These are phyloP conservation scores for Achaetomium macrosporum DNA, from an alignment of 2,329 filamentous ascomycete species.

Conservation along the genomic window DNA sequence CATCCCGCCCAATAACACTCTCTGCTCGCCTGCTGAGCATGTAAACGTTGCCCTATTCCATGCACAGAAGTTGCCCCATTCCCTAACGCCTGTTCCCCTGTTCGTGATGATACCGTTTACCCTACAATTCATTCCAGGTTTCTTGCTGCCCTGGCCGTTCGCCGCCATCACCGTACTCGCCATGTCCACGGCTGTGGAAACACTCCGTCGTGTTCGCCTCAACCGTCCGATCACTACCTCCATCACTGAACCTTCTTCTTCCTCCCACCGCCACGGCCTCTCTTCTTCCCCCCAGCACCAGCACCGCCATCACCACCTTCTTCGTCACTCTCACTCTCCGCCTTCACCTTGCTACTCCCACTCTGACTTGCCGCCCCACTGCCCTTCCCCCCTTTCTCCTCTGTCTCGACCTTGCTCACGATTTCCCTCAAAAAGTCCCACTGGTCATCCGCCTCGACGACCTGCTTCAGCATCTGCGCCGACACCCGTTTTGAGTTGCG, in stretches of 20 bases:
- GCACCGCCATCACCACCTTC: slow-evolving; percentile 29
- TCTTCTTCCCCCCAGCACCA: slow-evolving; percentile 43
- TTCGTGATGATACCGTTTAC: too few species aligned
- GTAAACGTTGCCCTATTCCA: too few species aligned
- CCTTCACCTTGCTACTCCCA: slow-evolving; percentile 32
- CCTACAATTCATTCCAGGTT: too few species aligned
- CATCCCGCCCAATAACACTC: too few species aligned
- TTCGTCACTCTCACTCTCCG: slow-evolving; percentile 44
- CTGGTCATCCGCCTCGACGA: slow-evolving; percentile 80
- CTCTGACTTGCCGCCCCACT: slow-evolving; percentile 17
- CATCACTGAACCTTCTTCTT: slow-evolving; percentile 24
- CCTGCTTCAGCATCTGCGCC: slow-evolving; percentile 84
- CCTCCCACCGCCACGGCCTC: slow-evolving; percentile 19
- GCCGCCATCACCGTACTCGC: not conserved
- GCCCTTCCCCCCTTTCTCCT: slow-evolving; percentile 39
- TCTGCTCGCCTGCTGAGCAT: too few species aligned
- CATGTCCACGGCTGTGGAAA: not conserved
- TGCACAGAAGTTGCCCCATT: too few species aligned
- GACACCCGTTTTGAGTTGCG: slow-evolving; percentile 86
- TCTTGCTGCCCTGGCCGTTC: too few species aligned
- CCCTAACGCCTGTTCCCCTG: too few species aligned
- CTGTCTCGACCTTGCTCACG: slow-evolving; percentile 69
- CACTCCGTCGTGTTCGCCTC: not conserved
- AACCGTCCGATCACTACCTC: not conserved
- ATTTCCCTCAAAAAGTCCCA: slow-evolving; percentile 94